A percentile compares a stretch with the other conserved stretches of the same genome.
phyloP scores from a whole-genome alignment of 345 rosid species.

The Bruguiera parviflora region DNA sequence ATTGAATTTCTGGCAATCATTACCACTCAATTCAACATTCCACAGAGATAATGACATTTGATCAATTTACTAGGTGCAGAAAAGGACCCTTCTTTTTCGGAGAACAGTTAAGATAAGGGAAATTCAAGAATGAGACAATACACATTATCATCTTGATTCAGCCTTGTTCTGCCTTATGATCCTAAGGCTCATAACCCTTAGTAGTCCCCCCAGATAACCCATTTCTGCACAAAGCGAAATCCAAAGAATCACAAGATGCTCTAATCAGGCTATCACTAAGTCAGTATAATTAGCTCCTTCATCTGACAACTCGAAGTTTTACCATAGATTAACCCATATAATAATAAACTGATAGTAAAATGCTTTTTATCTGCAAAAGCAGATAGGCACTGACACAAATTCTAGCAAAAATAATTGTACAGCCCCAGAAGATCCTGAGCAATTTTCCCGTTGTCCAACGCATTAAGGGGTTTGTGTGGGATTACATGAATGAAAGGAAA shows the following conservation, averaged over 20 bases:
- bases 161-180: constrained; percentile 14
- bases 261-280: not conserved
- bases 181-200: constrained; percentile 13
- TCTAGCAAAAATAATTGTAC: not conserved
- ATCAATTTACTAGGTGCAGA: constrained; percentile 5
- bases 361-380: not conserved
- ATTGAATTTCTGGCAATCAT: constrained; percentile 11
- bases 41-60: constrained; percentile 5
- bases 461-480: too few species aligned
- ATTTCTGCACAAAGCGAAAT: too few species aligned
- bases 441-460: not conserved
- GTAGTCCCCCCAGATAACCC: constrained; percentile 23
- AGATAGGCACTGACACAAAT: not conserved
- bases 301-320: not conserved
- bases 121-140: constrained; percentile 22
- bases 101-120: constrained; percentile 16
- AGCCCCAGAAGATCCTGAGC: not conserved
- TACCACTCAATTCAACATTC: constrained; percentile 19
- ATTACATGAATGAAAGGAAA: too few species aligned
- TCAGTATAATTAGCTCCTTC: not conserved
- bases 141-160: constrained; percentile 25
- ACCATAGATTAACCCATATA: not conserved
- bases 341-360: not conserved
- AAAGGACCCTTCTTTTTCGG: constrained; percentile 9
- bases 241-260: constrained; percentile 7